A percentile compares a stretch with the other conserved stretches of the same genome.
These are phyloP conservation scores for Paraphoma sp. DNA, from an alignment of 2,329 filamentous ascomycete genomes.

Conservation along the genomic window DNA sequence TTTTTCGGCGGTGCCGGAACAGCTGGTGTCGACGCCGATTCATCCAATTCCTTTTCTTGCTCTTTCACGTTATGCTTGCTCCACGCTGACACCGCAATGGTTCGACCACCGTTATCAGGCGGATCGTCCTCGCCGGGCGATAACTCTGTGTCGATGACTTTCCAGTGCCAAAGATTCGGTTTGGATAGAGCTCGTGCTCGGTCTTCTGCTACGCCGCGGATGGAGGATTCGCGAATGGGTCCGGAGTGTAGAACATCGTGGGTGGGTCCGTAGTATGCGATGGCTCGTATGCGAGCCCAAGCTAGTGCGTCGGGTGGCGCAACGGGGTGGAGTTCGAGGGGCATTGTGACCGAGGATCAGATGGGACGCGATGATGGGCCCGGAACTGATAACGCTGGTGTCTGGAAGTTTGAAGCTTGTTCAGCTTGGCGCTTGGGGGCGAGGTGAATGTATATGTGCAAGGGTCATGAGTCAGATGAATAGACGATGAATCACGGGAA, in stretches of 20 bases:
- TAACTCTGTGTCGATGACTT: conserved; percentile 38
- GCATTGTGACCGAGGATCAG: conserved; percentile 20
- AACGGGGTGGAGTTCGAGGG: conserved; percentile 29
- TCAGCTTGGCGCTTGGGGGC: too few relatives aligned
- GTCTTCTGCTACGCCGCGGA: conserved; percentile 31
- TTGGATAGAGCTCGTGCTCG: conserved; percentile 26
- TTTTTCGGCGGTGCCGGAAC: neutral
- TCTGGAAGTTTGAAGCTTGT: too few relatives aligned
- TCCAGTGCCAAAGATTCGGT: conserved; percentile 39
- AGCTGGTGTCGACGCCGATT: neutral
- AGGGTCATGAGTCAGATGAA: too few relatives aligned
- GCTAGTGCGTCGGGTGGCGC: conserved; percentile 28
- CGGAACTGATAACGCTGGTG: too few relatives aligned
- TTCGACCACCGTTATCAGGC: conserved; percentile 28
- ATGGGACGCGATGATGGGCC: too few relatives aligned
- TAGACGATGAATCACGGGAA: too few relatives aligned
- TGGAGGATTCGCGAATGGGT: conserved; percentile 31
- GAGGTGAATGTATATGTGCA: too few relatives aligned
- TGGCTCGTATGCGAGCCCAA: conserved; percentile 36
- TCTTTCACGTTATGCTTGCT: conserved; percentile 23
- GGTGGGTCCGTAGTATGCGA: conserved; percentile 40
- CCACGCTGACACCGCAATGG: conserved; percentile 38
- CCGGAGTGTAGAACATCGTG: conserved; percentile 33
- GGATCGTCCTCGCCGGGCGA: conserved; percentile 30
- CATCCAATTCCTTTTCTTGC: neutral